A percentile compares a stretch with the other conserved stretches of the same genome.
Evolutionary conservation across 2,329 filamentous ascomycete species (phyloP).

Genomic region (Drechslera avenae): DNA sequence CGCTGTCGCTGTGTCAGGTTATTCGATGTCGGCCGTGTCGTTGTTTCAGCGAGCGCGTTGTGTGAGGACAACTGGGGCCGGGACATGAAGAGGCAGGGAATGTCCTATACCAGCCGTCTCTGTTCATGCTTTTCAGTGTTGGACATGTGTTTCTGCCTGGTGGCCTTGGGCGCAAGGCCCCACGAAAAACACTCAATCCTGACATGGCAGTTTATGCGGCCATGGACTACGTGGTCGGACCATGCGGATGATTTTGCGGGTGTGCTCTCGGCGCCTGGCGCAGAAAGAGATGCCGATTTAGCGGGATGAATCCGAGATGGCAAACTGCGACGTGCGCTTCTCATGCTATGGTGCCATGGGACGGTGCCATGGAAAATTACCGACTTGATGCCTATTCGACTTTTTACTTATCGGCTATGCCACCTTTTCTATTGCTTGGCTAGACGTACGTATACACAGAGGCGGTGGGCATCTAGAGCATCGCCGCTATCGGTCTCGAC

Average conservation of each 20-base stretch:
- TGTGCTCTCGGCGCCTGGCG: slow-evolving; percentile 5
- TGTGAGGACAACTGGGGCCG: slow-evolving; percentile 1
- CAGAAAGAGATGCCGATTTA: not conserved
- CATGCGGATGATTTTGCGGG: not conserved
- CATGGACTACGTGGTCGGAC: too few relatives aligned
- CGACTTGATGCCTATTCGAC: too few relatives aligned
- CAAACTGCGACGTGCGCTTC: slow-evolving; percentile 5
- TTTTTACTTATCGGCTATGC: too few relatives aligned
- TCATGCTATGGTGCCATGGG: not conserved
- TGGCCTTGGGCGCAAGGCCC: slow-evolving; percentile 3
- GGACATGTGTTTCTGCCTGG: slow-evolving; percentile 5
- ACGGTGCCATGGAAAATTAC: too few relatives aligned
- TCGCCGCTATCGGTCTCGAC: too few relatives aligned
- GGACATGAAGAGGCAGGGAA: slow-evolving; percentile 1
- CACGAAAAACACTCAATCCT: slow-evolving; percentile 1
- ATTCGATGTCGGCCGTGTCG: slow-evolving; percentile 15
- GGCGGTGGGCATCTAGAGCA: too few relatives aligned
- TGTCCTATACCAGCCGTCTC: not conserved
- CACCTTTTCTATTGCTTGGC: too few relatives aligned
- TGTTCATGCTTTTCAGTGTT: slow-evolving; percentile 5
- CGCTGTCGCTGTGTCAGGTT: slow-evolving; percentile 16
- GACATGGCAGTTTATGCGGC: slow-evolving; percentile 2
- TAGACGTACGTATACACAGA: too few relatives aligned
- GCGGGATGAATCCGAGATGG: too few relatives aligned
- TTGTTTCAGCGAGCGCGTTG: slow-evolving; percentile 18